Evolutionary conservation across 805 yeast genomes (phyloP).

Genomic region (Myxozyma geophila): DNA sequence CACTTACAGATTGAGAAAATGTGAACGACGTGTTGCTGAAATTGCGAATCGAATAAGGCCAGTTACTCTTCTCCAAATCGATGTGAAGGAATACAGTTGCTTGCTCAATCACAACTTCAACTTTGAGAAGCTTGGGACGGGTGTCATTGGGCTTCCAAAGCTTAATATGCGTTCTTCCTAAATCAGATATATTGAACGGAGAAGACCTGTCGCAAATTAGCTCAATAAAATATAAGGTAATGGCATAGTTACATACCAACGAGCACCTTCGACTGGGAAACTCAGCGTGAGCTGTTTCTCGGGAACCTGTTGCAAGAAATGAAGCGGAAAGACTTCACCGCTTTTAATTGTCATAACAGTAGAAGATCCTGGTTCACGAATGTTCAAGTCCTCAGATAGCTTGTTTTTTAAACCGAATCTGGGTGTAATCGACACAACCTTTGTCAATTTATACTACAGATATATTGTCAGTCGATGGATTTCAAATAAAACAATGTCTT

Average conservation of each 20-base stretch:
- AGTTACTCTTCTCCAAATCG: conserved; percentile 69
- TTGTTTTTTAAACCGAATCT: conserved; percentile 75
- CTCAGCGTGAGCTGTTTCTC: conserved; percentile 66
- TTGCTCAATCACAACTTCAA: conserved; percentile 75
- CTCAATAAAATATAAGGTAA: conserved; percentile 38
- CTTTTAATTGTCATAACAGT: conserved; percentile 43
- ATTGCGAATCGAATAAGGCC: conserved; percentile 95
- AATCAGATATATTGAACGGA: conserved; percentile 80
- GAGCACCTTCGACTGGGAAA: conserved; percentile 48
- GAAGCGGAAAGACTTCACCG: conserved; percentile 44
- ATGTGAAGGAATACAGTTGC: conserved; percentile 81
- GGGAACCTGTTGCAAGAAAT: conserved; percentile 59
- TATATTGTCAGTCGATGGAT: not conserved
- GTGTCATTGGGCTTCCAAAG: conserved; percentile 60
- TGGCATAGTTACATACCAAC: conserved; percentile 15
- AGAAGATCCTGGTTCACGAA: conserved; percentile 72
- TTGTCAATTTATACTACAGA: conserved; percentile 62
- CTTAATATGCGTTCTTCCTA: conserved; percentile 80
- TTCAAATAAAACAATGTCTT: too few relatives aligned
- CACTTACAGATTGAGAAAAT: conserved; percentile 70
- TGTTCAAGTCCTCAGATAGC: conserved; percentile 58
- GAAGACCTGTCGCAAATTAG: conserved; percentile 76
- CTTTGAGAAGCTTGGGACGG: conserved; percentile 65
- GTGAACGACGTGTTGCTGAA: conserved; percentile 86
- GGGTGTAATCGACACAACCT: conserved; percentile 80